Percentiles rank a stretch among this genome's conserved stretches.
phyloP scores from a whole-genome alignment of 441 rosid species.

The Jatropha podagrica region DNA sequence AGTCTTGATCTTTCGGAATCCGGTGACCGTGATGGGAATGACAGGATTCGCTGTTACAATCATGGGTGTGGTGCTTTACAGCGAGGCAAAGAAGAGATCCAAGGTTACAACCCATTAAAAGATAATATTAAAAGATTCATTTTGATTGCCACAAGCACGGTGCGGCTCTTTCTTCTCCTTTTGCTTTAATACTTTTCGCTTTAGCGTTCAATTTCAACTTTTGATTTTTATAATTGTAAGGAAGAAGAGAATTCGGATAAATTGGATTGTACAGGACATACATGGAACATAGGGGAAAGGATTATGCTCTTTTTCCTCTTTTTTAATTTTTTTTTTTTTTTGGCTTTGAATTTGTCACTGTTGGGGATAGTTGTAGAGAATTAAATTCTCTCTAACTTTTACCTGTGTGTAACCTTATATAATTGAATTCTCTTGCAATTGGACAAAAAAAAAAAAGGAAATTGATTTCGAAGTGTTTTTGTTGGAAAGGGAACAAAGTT shows the following conservation, averaged over 20 bases:
- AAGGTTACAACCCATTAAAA: conserved; percentile 61
- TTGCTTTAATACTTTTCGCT: conserved; percentile 29
- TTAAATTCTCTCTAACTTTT: conserved; percentile 37
- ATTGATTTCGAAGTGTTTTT: conserved; percentile 17
- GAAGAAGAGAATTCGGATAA: conserved; percentile 37
- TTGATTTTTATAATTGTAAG: conserved; percentile 29
- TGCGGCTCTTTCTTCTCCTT: conserved; percentile 32
- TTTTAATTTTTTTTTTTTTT: conserved; percentile 23
- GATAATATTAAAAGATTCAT: conserved; percentile 28
- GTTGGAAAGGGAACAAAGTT: conserved; percentile 25
- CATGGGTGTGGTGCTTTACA: conserved; percentile 96
- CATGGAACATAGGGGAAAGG: conserved; percentile 29
- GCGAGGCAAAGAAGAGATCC: conserved; percentile 98
- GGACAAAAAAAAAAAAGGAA: conserved; percentile 20
- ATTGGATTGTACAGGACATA: conserved; percentile 53
- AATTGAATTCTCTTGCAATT: conserved; percentile 22
- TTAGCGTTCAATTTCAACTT: conserved; percentile 22
- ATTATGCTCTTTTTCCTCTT: conserved; percentile 26
- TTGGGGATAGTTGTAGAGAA: conserved; percentile 38
- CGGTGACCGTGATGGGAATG: conserved; percentile 91
- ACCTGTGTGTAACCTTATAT: conserved; percentile 34
- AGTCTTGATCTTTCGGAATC: conserved; percentile 88
- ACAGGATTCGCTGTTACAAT: conserved; percentile 85
- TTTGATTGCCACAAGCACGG: conserved; percentile 43
- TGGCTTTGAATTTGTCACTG: conserved; percentile 21